These are phyloP conservation scores for Fomitopsis pulvina DNA, from an alignment of 768 basidiomycete species.

Conservation along the genomic window DNA sequence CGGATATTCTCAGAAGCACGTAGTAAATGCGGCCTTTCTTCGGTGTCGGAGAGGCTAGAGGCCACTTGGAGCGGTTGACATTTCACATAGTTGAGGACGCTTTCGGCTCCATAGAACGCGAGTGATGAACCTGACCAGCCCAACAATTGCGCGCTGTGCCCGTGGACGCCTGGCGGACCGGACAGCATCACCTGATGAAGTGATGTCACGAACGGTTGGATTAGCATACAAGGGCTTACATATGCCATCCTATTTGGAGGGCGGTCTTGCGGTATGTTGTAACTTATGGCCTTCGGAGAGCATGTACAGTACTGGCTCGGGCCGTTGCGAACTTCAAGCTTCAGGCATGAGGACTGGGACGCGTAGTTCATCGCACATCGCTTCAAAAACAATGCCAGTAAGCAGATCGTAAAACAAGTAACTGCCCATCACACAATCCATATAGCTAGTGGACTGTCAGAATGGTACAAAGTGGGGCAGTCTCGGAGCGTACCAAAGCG, in stretches of 20 bases:
- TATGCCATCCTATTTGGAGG: not conserved
- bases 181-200: constrained; percentile 5
- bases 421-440: not conserved
- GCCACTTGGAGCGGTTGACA: not conserved
- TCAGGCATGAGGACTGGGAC: no score
- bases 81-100: not conserved
- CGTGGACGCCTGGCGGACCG: not conserved
- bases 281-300: not conserved
- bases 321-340: no score
- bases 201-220: not conserved
- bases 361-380: no score
- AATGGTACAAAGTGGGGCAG: not conserved
- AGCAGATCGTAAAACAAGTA: no score
- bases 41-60: constrained; percentile 2
- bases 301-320: no score
- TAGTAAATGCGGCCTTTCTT: constrained; percentile 8
- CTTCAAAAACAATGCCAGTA: no score
- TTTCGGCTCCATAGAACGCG: not conserved
- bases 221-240: no score
- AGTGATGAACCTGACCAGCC: not conserved
- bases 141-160: not conserved
- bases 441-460: not conserved
- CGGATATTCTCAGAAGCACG: not conserved
- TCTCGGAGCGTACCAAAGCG: not conserved
- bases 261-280: not conserved